Conservation (phyloP, 108 stramenopile genomes). For the Thalassiosira profunda region DNA sequence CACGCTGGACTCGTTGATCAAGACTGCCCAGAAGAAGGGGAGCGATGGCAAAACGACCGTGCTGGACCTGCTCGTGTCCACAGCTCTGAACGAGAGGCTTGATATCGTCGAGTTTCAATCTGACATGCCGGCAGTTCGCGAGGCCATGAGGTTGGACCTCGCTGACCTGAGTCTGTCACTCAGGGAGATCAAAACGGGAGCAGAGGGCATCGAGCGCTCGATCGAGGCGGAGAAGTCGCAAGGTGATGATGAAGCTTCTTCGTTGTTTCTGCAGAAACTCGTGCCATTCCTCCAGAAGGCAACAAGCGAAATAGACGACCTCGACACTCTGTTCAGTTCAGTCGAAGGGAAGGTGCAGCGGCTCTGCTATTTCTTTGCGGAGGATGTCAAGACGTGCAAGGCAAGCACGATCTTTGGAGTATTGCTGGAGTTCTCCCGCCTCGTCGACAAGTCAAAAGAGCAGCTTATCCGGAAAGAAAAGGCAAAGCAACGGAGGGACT, state of each 20-base stretch:
- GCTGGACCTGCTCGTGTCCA: conserved; percentile 33
- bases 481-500: neutral
- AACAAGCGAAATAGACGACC: neutral
- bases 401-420: conserved; percentile 35
- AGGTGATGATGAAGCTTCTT: conserved; percentile 3
- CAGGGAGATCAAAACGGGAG: conserved; percentile 26
- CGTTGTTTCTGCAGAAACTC: conserved; percentile 16
- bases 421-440: conserved; percentile 25
- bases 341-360: conserved; percentile 4
- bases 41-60: conserved; percentile 51
- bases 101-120: conserved; percentile 14
- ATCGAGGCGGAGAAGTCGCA: conserved; percentile 38
- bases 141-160: conserved; percentile 32
- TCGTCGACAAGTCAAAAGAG: conserved; percentile 27
- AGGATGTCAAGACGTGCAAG: conserved; percentile 28
- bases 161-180: conserved; percentile 15
- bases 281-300: conserved; percentile 28
- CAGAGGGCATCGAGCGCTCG: conserved; percentile 13
- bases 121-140: conserved; percentile 31
- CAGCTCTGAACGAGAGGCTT: conserved; percentile 12
- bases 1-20: conserved; percentile 47
- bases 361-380: conserved; percentile 39
- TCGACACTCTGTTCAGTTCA: conserved; percentile 13
- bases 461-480: conserved; percentile 9
- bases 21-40: conserved; percentile 45